Evolutionary conservation across 352 stramenopile genomes (phyloP).

Genomic region (Pythium chondricola): DNA sequence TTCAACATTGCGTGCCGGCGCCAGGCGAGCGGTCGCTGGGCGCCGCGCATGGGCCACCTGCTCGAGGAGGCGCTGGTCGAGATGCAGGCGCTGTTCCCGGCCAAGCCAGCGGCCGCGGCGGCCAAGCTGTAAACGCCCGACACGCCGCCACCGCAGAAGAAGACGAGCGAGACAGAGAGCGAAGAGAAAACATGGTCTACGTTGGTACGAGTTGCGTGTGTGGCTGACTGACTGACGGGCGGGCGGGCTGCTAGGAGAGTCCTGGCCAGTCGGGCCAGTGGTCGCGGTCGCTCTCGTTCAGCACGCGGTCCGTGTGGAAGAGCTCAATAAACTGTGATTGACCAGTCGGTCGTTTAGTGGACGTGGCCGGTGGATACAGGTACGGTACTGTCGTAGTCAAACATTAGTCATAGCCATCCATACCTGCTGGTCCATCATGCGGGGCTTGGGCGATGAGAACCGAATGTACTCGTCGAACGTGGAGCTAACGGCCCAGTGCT

Average conservation of each 20-base stretch:
- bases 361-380: too few relatives aligned
- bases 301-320: constrained; percentile 76
- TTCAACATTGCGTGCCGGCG: constrained; percentile 80
- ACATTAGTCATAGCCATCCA: not conserved
- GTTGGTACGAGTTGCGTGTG: not conserved
- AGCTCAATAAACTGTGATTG: constrained; percentile 82
- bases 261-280: constrained; percentile 63
- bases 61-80: constrained; percentile 73
- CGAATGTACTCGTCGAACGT: constrained; percentile 86
- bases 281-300: constrained; percentile 39
- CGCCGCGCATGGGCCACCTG: constrained; percentile 55
- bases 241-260: not conserved
- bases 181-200: too few relatives aligned
- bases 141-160: too few relatives aligned
- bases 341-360: too few relatives aligned
- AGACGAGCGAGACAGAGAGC: too few relatives aligned
- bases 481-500: constrained; percentile 77
- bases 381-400: not conserved
- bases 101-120: constrained; percentile 13
- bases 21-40: constrained; percentile 31
- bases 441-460: constrained; percentile 77
- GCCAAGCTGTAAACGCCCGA: constrained; percentile 41
- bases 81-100: constrained; percentile 65
- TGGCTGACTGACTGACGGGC: too few relatives aligned
- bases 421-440: constrained; percentile 87